Conservation (phyloP, 2,329 filamentous ascomycete genomes). For the Beauveria medogensis region DNA sequence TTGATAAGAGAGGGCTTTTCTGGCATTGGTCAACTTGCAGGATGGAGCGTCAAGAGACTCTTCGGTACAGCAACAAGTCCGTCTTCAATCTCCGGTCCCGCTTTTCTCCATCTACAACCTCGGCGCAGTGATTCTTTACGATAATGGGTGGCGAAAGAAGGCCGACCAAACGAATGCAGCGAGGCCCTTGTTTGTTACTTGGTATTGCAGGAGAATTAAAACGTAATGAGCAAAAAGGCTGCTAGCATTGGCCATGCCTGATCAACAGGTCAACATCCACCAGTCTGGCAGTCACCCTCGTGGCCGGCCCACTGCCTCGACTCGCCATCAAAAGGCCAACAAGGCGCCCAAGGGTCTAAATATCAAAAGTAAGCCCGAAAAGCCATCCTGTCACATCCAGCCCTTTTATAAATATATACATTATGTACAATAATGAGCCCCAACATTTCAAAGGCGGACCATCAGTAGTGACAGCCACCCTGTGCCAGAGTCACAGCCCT, state of each 20-base stretch:
- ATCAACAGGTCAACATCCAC: background rate
- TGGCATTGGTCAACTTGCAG: background rate
- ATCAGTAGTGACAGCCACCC: background rate
- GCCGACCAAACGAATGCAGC: no score
- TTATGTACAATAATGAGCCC: background rate
- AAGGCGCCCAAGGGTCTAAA: no score
- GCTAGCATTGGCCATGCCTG: background rate
- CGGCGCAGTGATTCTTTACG: background rate
- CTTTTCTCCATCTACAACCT: background rate
- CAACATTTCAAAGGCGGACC: background rate
- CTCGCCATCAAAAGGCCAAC: background rate
- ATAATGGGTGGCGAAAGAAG: no score
- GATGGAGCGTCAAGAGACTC: background rate
- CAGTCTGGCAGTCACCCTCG: background rate
- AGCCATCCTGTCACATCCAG: no score
- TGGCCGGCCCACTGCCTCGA: background rate
- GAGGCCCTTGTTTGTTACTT: background rate
- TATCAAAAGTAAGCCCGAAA: no score
- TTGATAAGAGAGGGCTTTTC: background rate
- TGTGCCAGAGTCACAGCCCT: no score
- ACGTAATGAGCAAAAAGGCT: background rate
- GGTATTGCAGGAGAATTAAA: no score
- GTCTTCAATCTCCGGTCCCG: background rate
- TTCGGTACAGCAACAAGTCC: background rate
- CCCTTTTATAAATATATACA: no score